Evolutionary conservation across 768 basidiomycete genomes (phyloP).

Genomic region (Asterophora lycoperdoides): DNA sequence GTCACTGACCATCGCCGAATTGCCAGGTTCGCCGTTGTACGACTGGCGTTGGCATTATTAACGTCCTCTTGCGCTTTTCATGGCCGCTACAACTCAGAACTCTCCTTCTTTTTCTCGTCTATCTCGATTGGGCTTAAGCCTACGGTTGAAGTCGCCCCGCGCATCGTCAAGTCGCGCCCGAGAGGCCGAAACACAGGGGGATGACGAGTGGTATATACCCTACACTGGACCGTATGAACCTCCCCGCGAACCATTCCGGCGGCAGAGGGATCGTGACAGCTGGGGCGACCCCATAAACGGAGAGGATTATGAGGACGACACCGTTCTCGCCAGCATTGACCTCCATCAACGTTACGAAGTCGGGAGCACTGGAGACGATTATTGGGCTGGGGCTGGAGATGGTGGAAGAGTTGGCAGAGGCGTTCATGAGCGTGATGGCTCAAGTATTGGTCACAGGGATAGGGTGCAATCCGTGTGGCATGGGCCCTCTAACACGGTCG

Average conservation of each 20-base stretch:
- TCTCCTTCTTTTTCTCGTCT: conserved; percentile 14
- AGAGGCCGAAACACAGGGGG: conserved; percentile 12
- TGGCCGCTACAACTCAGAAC: conserved; percentile 13
- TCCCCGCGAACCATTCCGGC: conserved; percentile 27
- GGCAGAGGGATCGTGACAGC: conserved; percentile 34
- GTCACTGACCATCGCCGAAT: not conserved
- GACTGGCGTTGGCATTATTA: not conserved
- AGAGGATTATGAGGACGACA: conserved; percentile 26
- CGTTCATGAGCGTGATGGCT: conserved; percentile 16
- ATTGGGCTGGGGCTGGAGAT: conserved; percentile 14
- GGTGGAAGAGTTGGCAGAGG: conserved; percentile 5
- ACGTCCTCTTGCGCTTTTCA: not conserved
- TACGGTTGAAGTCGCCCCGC: conserved; percentile 13
- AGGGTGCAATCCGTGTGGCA: conserved; percentile 43
- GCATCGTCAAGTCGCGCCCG: conserved; percentile 5
- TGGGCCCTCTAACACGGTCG: conserved; percentile 36
- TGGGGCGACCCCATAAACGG: conserved; percentile 36
- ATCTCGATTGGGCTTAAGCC: conserved; percentile 16
- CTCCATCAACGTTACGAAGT: conserved; percentile 27
- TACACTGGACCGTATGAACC: conserved; percentile 61
- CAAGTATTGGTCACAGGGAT: conserved; percentile 22
- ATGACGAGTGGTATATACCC: conserved; percentile 59
- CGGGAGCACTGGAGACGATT: conserved; percentile 13
- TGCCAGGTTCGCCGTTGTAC: conserved; percentile 6
- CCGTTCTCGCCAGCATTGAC: conserved; percentile 24